Conservation (phyloP, 1,284 basidiomycete species). For the Schizopora paradoxa region DNA sequence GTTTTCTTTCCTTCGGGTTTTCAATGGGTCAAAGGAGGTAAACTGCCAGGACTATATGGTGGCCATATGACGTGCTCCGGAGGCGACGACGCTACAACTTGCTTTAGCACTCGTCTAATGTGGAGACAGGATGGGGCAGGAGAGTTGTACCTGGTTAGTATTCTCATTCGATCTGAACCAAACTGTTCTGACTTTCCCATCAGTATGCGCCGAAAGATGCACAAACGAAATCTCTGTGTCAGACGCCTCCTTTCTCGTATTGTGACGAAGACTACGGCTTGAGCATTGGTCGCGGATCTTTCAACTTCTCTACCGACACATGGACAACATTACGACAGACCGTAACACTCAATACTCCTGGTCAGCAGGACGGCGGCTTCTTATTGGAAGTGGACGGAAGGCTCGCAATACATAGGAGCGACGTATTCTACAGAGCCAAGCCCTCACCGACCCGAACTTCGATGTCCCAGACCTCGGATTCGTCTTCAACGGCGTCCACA, state of each 20-base stretch:
- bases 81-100: conserved; percentile 54
- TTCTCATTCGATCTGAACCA: background rate
- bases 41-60: conserved; percentile 69
- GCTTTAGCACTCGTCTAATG: conserved; percentile 74
- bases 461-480: conserved; percentile 13
- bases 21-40: conserved; percentile 64
- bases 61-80: conserved; percentile 64
- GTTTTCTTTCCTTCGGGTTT: conserved; percentile 25
- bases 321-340: conserved; percentile 68
- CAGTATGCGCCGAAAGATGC: conserved; percentile 39
- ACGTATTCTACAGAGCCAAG: conserved; percentile 55
- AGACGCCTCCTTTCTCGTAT: conserved; percentile 46
- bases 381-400: conserved; percentile 23
- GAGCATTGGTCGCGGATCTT: conserved; percentile 71
- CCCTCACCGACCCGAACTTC: conserved; percentile 19
- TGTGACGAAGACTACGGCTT: conserved; percentile 65
- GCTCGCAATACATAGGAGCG: conserved; percentile 44
- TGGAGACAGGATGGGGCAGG: conserved; percentile 59
- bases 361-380: conserved; percentile 46
- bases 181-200: conserved; percentile 1
- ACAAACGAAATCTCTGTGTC: conserved; percentile 49
- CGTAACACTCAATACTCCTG: conserved; percentile 67
- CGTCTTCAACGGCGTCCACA: conserved; percentile 9
- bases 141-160: conserved; percentile 66
- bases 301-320: conserved; percentile 52